phyloP scores from a whole-genome alignment of 2,329 filamentous ascomycete species.

The Hypocreales sp. region DNA sequence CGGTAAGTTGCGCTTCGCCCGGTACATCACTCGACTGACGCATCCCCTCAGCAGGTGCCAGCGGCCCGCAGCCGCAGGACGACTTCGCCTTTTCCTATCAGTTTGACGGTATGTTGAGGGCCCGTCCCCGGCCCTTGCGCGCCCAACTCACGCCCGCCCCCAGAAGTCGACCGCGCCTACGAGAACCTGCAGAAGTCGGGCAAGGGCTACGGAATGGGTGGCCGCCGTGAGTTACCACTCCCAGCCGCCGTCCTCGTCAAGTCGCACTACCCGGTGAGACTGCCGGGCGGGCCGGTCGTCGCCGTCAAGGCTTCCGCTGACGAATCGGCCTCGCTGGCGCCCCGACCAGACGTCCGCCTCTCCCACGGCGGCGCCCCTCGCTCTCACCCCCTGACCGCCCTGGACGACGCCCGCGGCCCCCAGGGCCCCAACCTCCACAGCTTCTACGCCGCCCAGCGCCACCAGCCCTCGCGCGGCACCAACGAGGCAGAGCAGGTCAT shows the following conservation, averaged over 20 bases:
- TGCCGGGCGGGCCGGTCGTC: too few relatives aligned
- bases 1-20: conserved; percentile 13
- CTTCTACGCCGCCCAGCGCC: conserved; percentile 88
- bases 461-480: conserved; percentile 68
- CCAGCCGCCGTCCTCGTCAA: too few relatives aligned
- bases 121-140: too few relatives aligned
- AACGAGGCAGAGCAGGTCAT: conserved; percentile 96
- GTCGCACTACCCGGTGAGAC: too few relatives aligned
- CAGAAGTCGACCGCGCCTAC: conserved; percentile 90
- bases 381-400: conserved; percentile 75
- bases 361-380: conserved; percentile 47
- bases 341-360: conserved; percentile 51
- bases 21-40: conserved; percentile 3
- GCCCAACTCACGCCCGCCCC: too few relatives aligned
- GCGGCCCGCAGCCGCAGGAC: conserved; percentile 57
- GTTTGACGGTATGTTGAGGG: conserved; percentile 63
- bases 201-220: conserved; percentile 64
- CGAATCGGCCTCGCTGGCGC: conserved; percentile 9
- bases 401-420: conserved; percentile 53
- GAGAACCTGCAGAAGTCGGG: conserved; percentile 95
- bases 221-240: conserved; percentile 51
- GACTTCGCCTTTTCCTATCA: conserved; percentile 76
- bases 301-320: conserved; percentile 1
- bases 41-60: conserved; percentile 41
- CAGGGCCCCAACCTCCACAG: conserved; percentile 71